Conservation (phyloP, 345 rosid species). For the Euclidium syriacum region DNA sequence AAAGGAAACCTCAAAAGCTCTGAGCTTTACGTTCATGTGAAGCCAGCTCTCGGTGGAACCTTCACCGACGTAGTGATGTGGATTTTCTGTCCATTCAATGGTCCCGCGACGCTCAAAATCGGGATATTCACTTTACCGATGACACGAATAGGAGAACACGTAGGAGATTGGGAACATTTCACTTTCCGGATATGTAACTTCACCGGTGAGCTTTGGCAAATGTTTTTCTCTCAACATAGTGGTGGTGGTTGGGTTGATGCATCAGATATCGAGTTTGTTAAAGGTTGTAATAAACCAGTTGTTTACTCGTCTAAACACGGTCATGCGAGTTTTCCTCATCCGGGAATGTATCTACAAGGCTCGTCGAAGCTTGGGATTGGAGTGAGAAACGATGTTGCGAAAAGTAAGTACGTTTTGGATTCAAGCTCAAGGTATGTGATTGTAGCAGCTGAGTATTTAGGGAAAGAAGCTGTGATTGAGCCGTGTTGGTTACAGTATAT, state of each 20-base stretch:
- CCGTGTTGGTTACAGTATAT: constrained; percentile 86
- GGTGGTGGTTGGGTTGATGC: constrained; percentile 84
- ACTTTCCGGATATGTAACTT: constrained; percentile 83
- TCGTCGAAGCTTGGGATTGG: constrained; percentile 75
- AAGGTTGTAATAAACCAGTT: constrained; percentile 48
- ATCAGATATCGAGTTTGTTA: constrained; percentile 54
- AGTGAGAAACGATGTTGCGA: constrained; percentile 58
- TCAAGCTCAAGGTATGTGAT: constrained; percentile 65
- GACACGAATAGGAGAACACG: constrained; percentile 74
- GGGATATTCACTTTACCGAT: constrained; percentile 61
- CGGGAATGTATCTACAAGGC: constrained; percentile 81
- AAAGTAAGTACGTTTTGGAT: constrained; percentile 53
- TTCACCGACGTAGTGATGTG: constrained; percentile 91
- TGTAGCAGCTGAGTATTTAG: constrained; percentile 76
- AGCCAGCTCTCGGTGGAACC: constrained; percentile 85
- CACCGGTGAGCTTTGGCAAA: constrained; percentile 74
- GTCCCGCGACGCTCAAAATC: constrained; percentile 76
- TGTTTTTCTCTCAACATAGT: constrained; percentile 82
- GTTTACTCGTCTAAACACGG: constrained; percentile 84
- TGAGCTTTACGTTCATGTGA: constrained; percentile 81
- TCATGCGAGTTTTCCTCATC: constrained; percentile 83
- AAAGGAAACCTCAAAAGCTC: constrained; percentile 66
- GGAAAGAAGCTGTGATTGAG: constrained; percentile 49
- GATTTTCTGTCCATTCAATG: constrained; percentile 90
- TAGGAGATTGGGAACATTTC: constrained; percentile 90